Percentiles rank a stretch among this genome's conserved stretches.
phyloP scores from a whole-genome alignment of 2,329 filamentous ascomycete species.

The Diplocarpon mali region DNA sequence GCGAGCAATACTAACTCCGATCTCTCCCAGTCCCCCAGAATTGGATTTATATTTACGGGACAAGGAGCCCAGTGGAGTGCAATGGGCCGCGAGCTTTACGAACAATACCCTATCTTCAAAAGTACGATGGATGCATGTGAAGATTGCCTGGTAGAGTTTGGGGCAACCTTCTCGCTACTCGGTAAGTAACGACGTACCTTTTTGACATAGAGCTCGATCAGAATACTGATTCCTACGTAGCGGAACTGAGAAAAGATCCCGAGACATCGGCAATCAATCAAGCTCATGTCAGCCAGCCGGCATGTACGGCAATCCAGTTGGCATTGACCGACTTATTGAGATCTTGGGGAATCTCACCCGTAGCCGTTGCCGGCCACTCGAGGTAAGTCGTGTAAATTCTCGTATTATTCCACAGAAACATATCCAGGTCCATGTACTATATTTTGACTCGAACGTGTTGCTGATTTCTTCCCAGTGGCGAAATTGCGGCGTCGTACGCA shows the following conservation, averaged over 20 bases:
- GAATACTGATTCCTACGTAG: slow-evolving; percentile 13
- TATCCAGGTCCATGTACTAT: too few species aligned
- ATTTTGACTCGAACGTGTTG: too few species aligned
- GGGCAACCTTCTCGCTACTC: slow-evolving; percentile 17
- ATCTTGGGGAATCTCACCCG: slow-evolving; percentile 15
- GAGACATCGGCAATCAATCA: slow-evolving; percentile 13
- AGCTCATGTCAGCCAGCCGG: slow-evolving; percentile 17
- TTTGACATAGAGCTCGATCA: neutral
- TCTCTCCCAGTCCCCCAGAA: slow-evolving; percentile 1
- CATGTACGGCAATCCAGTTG: slow-evolving; percentile 24
- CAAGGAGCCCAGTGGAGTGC: slow-evolving; percentile 23
- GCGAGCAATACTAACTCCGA: neutral
- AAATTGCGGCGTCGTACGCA: slow-evolving; percentile 31
- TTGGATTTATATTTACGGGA: slow-evolving; percentile 23
- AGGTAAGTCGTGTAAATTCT: neutral
- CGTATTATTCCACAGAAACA: too few species aligned
- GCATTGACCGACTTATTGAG: slow-evolving; percentile 22
- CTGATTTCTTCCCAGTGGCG: slow-evolving; percentile 13
- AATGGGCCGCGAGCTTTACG: slow-evolving; percentile 21
- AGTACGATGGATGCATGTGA: slow-evolving; percentile 23
- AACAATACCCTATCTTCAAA: slow-evolving; percentile 17
- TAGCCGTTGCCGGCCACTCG: slow-evolving; percentile 24
- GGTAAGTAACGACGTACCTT: slow-evolving; percentile 6
- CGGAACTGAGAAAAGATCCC: slow-evolving; percentile 8
- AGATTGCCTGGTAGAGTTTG: slow-evolving; percentile 24